These are phyloP conservation scores for Neurospora terricola DNA, from an alignment of 495 filamentous ascomycete species.

Conservation along the genomic window DNA sequence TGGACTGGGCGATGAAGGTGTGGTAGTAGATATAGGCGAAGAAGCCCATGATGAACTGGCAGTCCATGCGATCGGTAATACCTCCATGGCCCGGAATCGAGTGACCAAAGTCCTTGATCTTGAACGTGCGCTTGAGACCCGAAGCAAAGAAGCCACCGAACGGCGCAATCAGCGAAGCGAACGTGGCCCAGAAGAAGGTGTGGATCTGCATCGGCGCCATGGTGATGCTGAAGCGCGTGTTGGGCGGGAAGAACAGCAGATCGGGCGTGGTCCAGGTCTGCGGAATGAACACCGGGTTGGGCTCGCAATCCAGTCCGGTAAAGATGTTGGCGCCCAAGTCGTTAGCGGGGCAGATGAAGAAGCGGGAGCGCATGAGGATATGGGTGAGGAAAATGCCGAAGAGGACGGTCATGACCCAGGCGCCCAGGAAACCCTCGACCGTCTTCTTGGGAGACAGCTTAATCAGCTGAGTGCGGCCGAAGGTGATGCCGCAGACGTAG, in stretches of 20 bases:
- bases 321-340: slow-evolving; percentile 89
- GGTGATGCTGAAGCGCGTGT: slow-evolving; percentile 44
- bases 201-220: slow-evolving; percentile 92
- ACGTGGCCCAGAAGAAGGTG: slow-evolving; percentile 80
- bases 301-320: slow-evolving; percentile 80
- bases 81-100: slow-evolving; percentile 96
- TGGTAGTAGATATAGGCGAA: slow-evolving; percentile 98
- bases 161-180: slow-evolving; percentile 93
- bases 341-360: slow-evolving; percentile 97
- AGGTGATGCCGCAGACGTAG: slow-evolving; percentile 94
- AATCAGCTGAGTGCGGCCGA: slow-evolving; percentile 93
- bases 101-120: slow-evolving; percentile 99
- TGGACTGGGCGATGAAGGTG: slow-evolving; percentile 86
- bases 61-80: slow-evolving; percentile 99
- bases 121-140: slow-evolving; percentile 96
- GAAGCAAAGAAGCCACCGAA: slow-evolving; percentile 99
- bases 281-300: slow-evolving; percentile 87
- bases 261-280: slow-evolving; percentile 74
- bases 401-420: slow-evolving; percentile 88
- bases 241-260: slow-evolving; percentile 45
- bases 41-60: slow-evolving; percentile 99
- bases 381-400: slow-evolving; percentile 80
- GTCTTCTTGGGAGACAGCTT: slow-evolving; percentile 99
- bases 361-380: slow-evolving; percentile 81
- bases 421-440: slow-evolving; percentile 94